Conservation (phyloP, 2,329 filamentous ascomycete genomes). For the Ascosphaera aggregata region DNA sequence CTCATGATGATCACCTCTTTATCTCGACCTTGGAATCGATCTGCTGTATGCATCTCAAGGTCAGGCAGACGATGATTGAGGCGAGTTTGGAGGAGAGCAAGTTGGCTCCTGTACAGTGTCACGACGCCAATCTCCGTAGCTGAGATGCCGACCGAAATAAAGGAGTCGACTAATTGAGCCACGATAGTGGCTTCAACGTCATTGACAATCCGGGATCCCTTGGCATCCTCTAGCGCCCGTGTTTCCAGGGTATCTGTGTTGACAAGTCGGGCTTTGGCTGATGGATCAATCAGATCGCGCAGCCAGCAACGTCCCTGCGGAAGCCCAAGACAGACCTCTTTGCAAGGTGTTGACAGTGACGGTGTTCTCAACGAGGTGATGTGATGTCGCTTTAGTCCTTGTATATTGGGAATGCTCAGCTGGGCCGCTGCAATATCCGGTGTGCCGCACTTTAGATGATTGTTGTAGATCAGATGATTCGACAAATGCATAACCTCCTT, state of each 20-base stretch:
- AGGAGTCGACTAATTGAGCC: slow-evolving; percentile 54
- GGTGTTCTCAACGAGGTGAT: slow-evolving; percentile 10
- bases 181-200: slow-evolving; percentile 56
- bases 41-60: slow-evolving; percentile 89
- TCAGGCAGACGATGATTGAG: slow-evolving; percentile 35
- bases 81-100: slow-evolving; percentile 55
- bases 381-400: slow-evolving; percentile 35
- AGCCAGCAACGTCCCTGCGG: slow-evolving; percentile 45
- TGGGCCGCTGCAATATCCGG: slow-evolving; percentile 45
- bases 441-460: slow-evolving; percentile 71
- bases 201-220: slow-evolving; percentile 76
- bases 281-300: slow-evolving; percentile 42
- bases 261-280: slow-evolving; percentile 58
- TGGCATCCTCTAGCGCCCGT: slow-evolving; percentile 35
- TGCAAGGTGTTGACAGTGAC: slow-evolving; percentile 5
- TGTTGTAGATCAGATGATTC: slow-evolving; percentile 84
- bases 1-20: slow-evolving; percentile 80
- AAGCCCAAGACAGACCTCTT: slow-evolving; percentile 32
- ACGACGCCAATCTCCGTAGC: slow-evolving; percentile 72
- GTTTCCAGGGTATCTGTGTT: slow-evolving; percentile 61
- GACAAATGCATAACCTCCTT: slow-evolving; percentile 89
- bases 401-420: slow-evolving; percentile 43
- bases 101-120: slow-evolving; percentile 86
- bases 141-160: slow-evolving; percentile 53
- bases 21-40: slow-evolving; percentile 89